Evolutionary conservation across 148 eudicot species (phyloP).

Genomic region (Suaeda aralocaspica): DNA sequence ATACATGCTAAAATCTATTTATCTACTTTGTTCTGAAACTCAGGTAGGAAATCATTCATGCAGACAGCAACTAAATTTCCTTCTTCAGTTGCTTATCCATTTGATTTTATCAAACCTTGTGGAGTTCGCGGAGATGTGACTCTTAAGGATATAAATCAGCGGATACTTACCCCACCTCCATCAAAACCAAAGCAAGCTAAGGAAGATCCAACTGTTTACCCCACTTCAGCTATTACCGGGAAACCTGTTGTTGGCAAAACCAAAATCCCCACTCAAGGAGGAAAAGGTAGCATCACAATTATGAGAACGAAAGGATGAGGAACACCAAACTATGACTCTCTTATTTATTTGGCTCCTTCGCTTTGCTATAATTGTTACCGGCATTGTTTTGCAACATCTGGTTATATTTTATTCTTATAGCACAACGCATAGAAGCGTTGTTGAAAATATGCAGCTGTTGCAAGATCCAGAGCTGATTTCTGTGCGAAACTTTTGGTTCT

Average conservation of each 20-base stretch:
- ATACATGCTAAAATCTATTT: neutral
- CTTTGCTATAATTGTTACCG: too few relatives aligned
- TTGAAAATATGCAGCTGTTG: neutral
- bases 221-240: conserved; percentile 86
- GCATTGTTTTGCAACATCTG: conserved; percentile 1
- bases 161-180: conserved; percentile 69
- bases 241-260: conserved; percentile 94
- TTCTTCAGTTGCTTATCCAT: conserved; percentile 77
- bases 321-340: neutral
- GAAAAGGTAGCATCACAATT: conserved; percentile 93
- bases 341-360: conserved; percentile 4
- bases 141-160: conserved; percentile 83
- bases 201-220: conserved; percentile 54
- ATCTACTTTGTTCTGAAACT: neutral
- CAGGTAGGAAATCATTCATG: conserved; percentile 77
- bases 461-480: conserved; percentile 5
- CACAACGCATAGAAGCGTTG: conserved; percentile 5
- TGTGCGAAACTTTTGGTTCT: conserved; percentile 22
- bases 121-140: conserved; percentile 76
- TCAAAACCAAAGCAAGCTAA: conserved; percentile 37
- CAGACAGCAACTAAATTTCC: conserved; percentile 55
- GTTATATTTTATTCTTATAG: neutral
- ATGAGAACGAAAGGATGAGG: conserved; percentile 93
- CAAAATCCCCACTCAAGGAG: conserved; percentile 91
- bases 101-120: conserved; percentile 76